Evolutionary conservation across 805 yeast species (phyloP), one percentile per base, ranked within the genome.

Genomic region (Nakazawaea wickerhamii): DNA sequence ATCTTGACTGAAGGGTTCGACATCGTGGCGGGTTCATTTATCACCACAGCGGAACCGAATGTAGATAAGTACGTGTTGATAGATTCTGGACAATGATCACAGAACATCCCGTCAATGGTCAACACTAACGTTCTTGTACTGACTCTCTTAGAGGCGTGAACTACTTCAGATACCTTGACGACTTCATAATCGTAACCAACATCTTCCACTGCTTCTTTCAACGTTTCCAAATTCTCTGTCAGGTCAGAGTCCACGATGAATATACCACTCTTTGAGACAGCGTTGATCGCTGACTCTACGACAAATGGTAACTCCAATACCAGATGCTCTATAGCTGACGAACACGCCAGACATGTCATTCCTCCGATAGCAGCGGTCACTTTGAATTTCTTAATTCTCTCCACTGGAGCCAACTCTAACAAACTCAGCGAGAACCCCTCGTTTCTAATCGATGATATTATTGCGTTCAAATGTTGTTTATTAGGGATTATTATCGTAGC

Each of bases 331-430:
- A 85, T 73, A 0, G 90, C 65, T 31, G 68, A 68, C 1, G 77
- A 77, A 58, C 93, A 57, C 0, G 87, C 77, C 6, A 84, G 79
- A 60, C 91, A 84, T 0, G 88, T 77, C 58, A 84, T 82, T 3
- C 90, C 91, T 9, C 82, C 84, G 34, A 84, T 76, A 0, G 77
- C 61, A 1, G 87, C 88, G 9, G 69, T 63, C 7, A 81, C 73
- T 50, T 71, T 72, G 50, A 65, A 73, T 43, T 69, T 71, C 5
- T 64, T 53, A 5, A 75, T 63, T 26, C 73, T 63, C 25, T 70
- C 70, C 3, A 80, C 70, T 1, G 87, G 89, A 18, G 79, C 55
- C 7, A 82, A 64, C 49, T 82, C 87, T 5, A 77, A 55, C 11
- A 82, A 60, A 15, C 65, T 70, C 32, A 80, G 73, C 6, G 69